A percentile compares a stretch with the other conserved stretches of the same genome.
These are phyloP conservation scores for Cetraspora pellucida DNA, from an alignment of 192 early-diverging fungal genomes.

Conservation along the genomic window DNA sequence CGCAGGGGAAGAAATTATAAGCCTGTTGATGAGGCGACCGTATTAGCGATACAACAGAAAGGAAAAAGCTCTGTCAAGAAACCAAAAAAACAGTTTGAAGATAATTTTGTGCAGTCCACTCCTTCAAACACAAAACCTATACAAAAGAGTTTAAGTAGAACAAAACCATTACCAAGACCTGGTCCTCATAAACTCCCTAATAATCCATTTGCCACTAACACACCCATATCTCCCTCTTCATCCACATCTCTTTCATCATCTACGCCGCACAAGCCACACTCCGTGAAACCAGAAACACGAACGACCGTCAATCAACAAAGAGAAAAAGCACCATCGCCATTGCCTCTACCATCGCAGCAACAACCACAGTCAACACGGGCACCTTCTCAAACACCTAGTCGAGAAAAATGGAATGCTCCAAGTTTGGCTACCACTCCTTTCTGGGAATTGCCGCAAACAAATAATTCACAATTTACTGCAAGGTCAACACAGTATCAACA, in stretches of 20 bases:
- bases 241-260: too few relatives aligned
- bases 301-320: too few relatives aligned
- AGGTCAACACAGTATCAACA: background rate
- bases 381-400: background rate
- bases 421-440: background rate
- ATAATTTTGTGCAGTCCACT: background rate
- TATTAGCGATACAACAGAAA: slow-evolving; percentile 19
- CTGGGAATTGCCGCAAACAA: background rate
- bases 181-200: too few relatives aligned
- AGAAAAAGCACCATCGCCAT: background rate
- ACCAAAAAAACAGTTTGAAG: background rate
- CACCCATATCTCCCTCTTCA: too few relatives aligned
- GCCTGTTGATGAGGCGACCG: slow-evolving; percentile 6
- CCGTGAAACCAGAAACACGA: too few relatives aligned
- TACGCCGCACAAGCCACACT: too few relatives aligned
- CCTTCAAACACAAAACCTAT: background rate
- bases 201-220: too few relatives aligned
- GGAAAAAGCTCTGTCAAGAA: background rate
- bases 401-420: background rate
- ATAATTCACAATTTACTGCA: background rate
- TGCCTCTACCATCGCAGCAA: background rate
- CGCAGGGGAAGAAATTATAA: slow-evolving; percentile 21
- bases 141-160: too few relatives aligned
- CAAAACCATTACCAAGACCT: too few relatives aligned
- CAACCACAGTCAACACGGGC: background rate